phyloP scores from a whole-genome alignment of 2,329 filamentous ascomycete species.

The Neonectria neomacrospora region DNA sequence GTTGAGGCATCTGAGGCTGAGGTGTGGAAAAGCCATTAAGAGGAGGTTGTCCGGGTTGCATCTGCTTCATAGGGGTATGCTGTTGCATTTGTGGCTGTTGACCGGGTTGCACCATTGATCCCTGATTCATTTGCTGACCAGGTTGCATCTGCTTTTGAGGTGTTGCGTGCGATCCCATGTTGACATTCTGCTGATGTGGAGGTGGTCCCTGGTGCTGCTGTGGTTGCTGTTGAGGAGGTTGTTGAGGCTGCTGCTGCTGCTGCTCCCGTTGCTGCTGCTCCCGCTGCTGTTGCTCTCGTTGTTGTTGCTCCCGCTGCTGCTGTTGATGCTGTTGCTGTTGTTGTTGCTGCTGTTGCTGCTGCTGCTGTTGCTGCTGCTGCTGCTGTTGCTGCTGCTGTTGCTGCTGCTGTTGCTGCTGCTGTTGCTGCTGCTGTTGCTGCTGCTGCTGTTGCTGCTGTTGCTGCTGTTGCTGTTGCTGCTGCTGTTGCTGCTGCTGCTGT shows the following conservation, averaged over 20 bases:
- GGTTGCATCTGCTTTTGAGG: conserved; percentile 51
- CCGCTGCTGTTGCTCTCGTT: conserved; percentile 52
- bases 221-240: conserved; percentile 46
- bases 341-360: conserved; percentile 36
- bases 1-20: conserved; percentile 43
- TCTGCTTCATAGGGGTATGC: conserved; percentile 55
- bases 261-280: conserved; percentile 57
- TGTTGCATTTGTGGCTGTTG: conserved; percentile 46
- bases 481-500: conserved; percentile 47
- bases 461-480: conserved; percentile 54
- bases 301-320: conserved; percentile 43
- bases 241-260: conserved; percentile 33
- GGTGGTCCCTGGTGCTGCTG: conserved; percentile 46
- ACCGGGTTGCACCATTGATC: conserved; percentile 50
- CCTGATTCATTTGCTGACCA: conserved; percentile 48
- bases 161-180: conserved; percentile 42
- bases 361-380: conserved; percentile 57
- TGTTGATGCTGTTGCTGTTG: conserved; percentile 46
- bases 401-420: conserved; percentile 44
- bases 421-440: conserved; percentile 48
- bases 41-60: conserved; percentile 53
- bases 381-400: conserved; percentile 51
- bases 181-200: conserved; percentile 31
- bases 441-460: conserved; percentile 50
- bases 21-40: conserved; percentile 54